Percentiles rank a stretch among this genome's conserved stretches.
Conservation (phyloP, 495 filamentous ascomycete genomes). For the Penicillium lividum region DNA sequence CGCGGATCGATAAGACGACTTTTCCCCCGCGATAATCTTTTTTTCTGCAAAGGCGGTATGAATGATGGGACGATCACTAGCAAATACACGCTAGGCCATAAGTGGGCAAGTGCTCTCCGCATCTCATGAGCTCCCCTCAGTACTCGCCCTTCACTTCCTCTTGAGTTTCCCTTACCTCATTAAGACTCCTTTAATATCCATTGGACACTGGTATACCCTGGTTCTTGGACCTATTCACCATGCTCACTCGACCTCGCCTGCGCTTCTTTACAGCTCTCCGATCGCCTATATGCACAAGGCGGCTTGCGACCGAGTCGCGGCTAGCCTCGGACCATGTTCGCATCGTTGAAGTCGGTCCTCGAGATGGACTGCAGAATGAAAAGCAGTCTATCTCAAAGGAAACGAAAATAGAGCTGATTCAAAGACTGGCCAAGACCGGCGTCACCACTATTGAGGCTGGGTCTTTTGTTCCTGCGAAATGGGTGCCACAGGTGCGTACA, state of each 20-base stretch:
- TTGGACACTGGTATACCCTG: not conserved
- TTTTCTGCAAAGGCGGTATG: constrained; percentile 14
- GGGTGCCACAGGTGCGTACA: constrained; percentile 86
- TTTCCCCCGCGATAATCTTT: constrained; percentile 17
- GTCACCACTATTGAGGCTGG: constrained; percentile 89
- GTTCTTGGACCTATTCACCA: not conserved
- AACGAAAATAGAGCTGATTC: constrained; percentile 85
- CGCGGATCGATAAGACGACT: constrained; percentile 2
- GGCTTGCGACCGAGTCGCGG: constrained; percentile 49
- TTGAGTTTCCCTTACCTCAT: not conserved
- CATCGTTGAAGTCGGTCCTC: constrained; percentile 90
- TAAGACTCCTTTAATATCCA: not conserved
- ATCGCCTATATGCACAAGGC: constrained; percentile 27
- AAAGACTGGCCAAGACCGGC: constrained; percentile 79
- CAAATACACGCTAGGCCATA: constrained; percentile 19
- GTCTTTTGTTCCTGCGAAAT: constrained; percentile 94
- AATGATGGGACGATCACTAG: not conserved
- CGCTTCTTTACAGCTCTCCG: constrained; percentile 37
- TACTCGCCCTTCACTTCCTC: constrained; percentile 5
- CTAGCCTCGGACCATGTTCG: constrained; percentile 55
- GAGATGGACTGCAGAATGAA: constrained; percentile 96
- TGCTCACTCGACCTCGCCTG: constrained; percentile 17
- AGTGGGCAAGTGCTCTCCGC: constrained; percentile 28
- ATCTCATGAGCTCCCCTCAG: constrained; percentile 17
- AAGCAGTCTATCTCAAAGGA: constrained; percentile 75